Evolutionary conservation across 2,329 filamentous ascomycete species (phyloP).

Genomic region (Xylariaceae sp.): DNA sequence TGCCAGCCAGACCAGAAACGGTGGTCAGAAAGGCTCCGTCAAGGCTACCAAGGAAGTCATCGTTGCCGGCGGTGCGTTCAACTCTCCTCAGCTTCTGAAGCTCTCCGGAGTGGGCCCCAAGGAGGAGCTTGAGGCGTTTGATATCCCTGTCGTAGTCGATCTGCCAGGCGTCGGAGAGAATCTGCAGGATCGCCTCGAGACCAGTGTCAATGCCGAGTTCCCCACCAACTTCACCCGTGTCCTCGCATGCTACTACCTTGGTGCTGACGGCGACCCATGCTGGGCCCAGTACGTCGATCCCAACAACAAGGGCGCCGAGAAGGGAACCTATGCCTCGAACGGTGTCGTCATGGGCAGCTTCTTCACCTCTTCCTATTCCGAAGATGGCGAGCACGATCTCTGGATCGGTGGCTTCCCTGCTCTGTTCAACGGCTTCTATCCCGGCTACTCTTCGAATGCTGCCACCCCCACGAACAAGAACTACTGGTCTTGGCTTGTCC

Average conservation of each 20-base stretch:
- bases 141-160: slow-evolving; percentile 41
- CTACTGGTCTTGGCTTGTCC: slow-evolving; percentile 40
- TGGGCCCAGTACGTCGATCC: slow-evolving; percentile 22
- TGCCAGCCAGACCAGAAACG: slow-evolving; percentile 11
- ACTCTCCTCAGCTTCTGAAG: slow-evolving; percentile 48
- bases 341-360: slow-evolving; percentile 31
- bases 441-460: slow-evolving; percentile 31
- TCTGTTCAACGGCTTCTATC: slow-evolving; percentile 37
- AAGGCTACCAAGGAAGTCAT: slow-evolving; percentile 43
- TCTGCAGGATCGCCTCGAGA: slow-evolving; percentile 51
- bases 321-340: slow-evolving; percentile 32
- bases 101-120: slow-evolving; percentile 42
- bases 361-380: slow-evolving; percentile 21
- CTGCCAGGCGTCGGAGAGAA: slow-evolving; percentile 54
- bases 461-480: slow-evolving; percentile 33
- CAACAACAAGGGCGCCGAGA: slow-evolving; percentile 16
- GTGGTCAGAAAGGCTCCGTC: slow-evolving; percentile 29
- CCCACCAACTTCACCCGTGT: slow-evolving; percentile 34
- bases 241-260: slow-evolving; percentile 32
- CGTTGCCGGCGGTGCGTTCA: slow-evolving; percentile 47
- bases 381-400: slow-evolving; percentile 30
- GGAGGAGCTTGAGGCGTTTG: slow-evolving; percentile 32
- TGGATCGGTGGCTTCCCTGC: slow-evolving; percentile 36
- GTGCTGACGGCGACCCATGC: slow-evolving; percentile 32
- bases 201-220: slow-evolving; percentile 39